Percentiles rank a stretch among this genome's conserved stretches.
These are phyloP conservation scores for Quercus suber DNA, from an alignment of 306 rosid genomes.

Conservation along the genomic window DNA sequence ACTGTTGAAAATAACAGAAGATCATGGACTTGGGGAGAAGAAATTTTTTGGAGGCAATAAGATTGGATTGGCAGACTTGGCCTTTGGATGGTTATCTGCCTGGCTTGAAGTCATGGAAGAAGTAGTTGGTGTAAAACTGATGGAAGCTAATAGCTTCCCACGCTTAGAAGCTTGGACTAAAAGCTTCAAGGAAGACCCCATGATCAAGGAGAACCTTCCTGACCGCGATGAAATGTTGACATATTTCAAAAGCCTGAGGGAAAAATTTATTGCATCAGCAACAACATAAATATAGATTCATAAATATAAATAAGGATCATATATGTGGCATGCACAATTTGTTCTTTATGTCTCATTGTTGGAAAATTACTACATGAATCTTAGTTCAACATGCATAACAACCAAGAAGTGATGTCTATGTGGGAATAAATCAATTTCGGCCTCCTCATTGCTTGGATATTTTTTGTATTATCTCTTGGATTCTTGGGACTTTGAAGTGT, in stretches of 20 bases:
- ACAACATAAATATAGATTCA: too few relatives aligned
- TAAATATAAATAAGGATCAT: too few relatives aligned
- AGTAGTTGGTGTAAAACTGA: not conserved
- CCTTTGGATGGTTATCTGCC: constrained; percentile 13
- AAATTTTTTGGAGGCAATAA: constrained; percentile 27
- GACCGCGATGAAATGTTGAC: not conserved
- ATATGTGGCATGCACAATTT: not conserved
- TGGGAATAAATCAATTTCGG: too few relatives aligned
- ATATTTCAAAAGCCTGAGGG: not conserved
- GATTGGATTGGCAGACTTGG: constrained; percentile 25
- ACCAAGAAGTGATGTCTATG: too few relatives aligned
- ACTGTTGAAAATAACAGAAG: constrained; percentile 3
- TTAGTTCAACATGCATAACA: not conserved
- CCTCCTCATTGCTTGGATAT: not conserved
- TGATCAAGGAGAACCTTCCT: constrained; percentile 23
- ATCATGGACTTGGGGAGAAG: constrained; percentile 13
- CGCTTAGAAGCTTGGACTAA: constrained; percentile 17
- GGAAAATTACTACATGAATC: not conserved
- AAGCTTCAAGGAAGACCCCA: constrained; percentile 21
- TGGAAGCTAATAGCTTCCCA: constrained; percentile 19
- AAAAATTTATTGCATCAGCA: not conserved
- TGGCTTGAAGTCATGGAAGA: constrained; percentile 10
- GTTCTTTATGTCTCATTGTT: not conserved
- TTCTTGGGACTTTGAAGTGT: not conserved
- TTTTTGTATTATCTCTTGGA: not conserved